Evolutionary conservation across 1,139 yeast species (phyloP).

Genomic region (Wickerhamomyces sp.): DNA sequence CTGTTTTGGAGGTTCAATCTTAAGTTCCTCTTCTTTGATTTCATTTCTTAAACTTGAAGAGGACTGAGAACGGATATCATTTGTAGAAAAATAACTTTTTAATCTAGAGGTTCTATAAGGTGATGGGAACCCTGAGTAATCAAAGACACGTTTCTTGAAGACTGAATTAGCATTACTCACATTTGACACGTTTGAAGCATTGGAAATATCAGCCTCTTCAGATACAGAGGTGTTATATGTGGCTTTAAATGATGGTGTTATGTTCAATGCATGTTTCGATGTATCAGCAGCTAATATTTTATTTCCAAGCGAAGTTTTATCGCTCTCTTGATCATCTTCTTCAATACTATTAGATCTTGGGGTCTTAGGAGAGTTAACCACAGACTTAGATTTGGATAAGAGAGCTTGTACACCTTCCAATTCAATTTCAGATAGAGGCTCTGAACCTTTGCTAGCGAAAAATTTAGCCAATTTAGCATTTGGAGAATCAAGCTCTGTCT

Average conservation of each 20-base stretch:
- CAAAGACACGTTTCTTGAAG: constrained; percentile 42
- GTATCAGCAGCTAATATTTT: constrained; percentile 9
- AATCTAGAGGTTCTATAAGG: constrained; percentile 51
- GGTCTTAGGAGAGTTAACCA: neutral
- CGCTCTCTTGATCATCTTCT: constrained; percentile 1
- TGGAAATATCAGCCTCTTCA: constrained; percentile 15
- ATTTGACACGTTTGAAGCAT: constrained; percentile 11
- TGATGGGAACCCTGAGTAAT: constrained; percentile 60
- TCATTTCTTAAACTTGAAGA: constrained; percentile 1
- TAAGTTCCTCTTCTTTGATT: constrained; percentile 3
- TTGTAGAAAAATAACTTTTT: constrained; percentile 30
- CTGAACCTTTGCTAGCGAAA: constrained; percentile 70
- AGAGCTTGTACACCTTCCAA: constrained; percentile 78
- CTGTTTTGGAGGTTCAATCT: constrained; percentile 22
- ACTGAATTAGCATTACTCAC: constrained; percentile 8
- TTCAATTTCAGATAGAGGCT: constrained; percentile 71
- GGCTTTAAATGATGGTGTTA: constrained; percentile 31
- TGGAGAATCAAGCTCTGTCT: constrained; percentile 28
- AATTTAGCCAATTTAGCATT: constrained; percentile 67
- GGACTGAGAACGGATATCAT: constrained; percentile 14
- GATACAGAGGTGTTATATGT: constrained; percentile 23
- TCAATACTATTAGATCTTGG: neutral
- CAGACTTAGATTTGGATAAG: constrained; percentile 35
- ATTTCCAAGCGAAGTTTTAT: constrained; percentile 1
- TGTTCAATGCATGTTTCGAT: constrained; percentile 5